Evolutionary conservation across 2,329 filamentous ascomycete genomes (phyloP).

Genomic region (Phaeosphaeriaceae sp.): DNA sequence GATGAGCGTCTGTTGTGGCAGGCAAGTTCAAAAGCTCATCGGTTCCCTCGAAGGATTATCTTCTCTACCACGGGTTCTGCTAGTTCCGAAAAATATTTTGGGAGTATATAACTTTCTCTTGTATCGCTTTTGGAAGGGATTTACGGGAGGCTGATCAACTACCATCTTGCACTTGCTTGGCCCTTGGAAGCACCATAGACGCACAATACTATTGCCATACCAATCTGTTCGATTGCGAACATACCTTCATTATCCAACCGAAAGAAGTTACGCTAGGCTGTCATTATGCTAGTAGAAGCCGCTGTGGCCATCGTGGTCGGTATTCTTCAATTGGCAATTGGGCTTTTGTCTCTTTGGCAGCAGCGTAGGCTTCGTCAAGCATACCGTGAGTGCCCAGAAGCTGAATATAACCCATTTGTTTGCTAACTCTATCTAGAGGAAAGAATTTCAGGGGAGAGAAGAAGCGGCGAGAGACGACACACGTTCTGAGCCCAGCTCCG

Average conservation of each 20-base stretch:
- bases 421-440: constrained; percentile 1
- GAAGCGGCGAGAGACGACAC: neutral
- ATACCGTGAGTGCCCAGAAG: constrained; percentile 11
- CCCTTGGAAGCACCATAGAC: too few relatives aligned
- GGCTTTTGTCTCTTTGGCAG: constrained; percentile 21
- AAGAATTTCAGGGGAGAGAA: neutral
- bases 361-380: constrained; percentile 14
- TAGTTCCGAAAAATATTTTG: too few relatives aligned
- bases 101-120: too few relatives aligned
- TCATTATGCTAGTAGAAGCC: constrained; percentile 5
- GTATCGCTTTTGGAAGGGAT: too few relatives aligned
- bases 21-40: too few relatives aligned
- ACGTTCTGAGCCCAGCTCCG: neutral
- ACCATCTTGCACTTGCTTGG: too few relatives aligned
- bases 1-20: too few relatives aligned
- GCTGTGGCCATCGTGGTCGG: constrained; percentile 23
- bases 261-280: neutral
- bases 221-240: neutral
- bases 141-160: too few relatives aligned
- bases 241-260: neutral
- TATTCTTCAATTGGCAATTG: constrained; percentile 18
- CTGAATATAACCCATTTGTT: neutral
- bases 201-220: too few relatives aligned
- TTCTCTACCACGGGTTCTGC: too few relatives aligned
- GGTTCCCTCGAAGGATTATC: too few relatives aligned